Percentiles rank a stretch among this genome's conserved stretches.
phyloP scores from a whole-genome alignment of 768 basidiomycete genomes.

The Cubamyces sp. region DNA sequence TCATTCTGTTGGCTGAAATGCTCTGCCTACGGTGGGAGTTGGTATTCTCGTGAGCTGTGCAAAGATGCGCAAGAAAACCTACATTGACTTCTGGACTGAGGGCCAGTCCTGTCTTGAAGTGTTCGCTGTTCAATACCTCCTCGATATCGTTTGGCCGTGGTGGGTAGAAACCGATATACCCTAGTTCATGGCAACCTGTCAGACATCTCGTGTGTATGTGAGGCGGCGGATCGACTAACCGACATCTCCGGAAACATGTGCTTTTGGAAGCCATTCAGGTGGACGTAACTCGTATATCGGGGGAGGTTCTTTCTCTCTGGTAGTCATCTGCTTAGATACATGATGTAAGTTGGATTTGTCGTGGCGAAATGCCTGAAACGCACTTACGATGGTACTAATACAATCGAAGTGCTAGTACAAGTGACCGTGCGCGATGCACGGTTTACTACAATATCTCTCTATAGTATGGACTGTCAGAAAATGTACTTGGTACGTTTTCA shows the following conservation, averaged over 20 bases:
- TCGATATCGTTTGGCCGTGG: conserved; percentile 77
- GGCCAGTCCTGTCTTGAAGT: conserved; percentile 68
- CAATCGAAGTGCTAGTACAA: no score
- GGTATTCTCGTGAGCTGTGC: background rate
- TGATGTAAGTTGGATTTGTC: background rate
- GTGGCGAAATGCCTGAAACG: no score
- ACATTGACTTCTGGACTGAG: conserved; percentile 62
- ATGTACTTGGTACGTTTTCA: no score
- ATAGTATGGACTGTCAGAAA: no score
- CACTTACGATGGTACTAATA: no score
- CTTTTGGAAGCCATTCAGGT: conserved; percentile 72
- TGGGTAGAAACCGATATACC: conserved; percentile 77
- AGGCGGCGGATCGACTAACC: conserved; percentile 45
- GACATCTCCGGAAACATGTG: conserved; percentile 69
- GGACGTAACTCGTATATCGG: conserved; percentile 70
- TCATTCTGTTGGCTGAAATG: conserved; percentile 61
- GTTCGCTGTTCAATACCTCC: conserved; percentile 65
- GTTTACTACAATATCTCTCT: no score
- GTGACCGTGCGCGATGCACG: no score
- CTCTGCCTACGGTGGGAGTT: conserved; percentile 52
- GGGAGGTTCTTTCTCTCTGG: conserved; percentile 37
- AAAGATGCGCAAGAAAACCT: conserved; percentile 29
- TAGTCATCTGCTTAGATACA: conserved; percentile 22
- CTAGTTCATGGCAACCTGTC: conserved; percentile 40
- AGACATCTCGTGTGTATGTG: background rate